Conservation (phyloP, 2,329 filamentous ascomycete species). For the Cadophora gregata region DNA sequence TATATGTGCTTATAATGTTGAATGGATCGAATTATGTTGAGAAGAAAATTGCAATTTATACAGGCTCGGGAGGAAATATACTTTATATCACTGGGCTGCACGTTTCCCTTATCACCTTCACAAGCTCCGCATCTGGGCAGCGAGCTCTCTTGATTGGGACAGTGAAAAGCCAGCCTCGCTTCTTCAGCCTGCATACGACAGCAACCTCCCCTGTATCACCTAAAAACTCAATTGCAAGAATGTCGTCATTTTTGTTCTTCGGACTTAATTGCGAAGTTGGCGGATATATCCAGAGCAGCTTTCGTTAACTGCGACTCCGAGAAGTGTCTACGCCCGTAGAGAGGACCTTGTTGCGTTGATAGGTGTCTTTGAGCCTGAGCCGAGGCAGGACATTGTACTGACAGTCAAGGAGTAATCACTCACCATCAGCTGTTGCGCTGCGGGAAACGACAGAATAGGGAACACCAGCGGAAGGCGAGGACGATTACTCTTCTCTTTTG, state of each 20-base stretch:
- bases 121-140: constrained; percentile 2
- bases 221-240: background rate
- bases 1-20: background rate
- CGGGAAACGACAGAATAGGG: too few relatives aligned
- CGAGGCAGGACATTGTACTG: background rate
- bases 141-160: background rate
- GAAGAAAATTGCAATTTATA: background rate
- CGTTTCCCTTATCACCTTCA: background rate
- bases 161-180: background rate
- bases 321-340: background rate
- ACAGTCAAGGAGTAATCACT: background rate
- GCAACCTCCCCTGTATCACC: background rate
- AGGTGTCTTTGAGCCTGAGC: background rate
- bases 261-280: background rate
- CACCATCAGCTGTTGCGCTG: background rate
- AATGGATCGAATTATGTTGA: background rate
- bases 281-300: background rate
- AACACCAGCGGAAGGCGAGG: too few relatives aligned
- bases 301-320: constrained; percentile 2
- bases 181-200: background rate
- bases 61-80: background rate
- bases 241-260: background rate
- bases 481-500: too few relatives aligned
- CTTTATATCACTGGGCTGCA: background rate
- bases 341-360: background rate